phyloP scores from a whole-genome alignment of 345 rosid genomes.

The Eucalyptus shirleyi region DNA sequence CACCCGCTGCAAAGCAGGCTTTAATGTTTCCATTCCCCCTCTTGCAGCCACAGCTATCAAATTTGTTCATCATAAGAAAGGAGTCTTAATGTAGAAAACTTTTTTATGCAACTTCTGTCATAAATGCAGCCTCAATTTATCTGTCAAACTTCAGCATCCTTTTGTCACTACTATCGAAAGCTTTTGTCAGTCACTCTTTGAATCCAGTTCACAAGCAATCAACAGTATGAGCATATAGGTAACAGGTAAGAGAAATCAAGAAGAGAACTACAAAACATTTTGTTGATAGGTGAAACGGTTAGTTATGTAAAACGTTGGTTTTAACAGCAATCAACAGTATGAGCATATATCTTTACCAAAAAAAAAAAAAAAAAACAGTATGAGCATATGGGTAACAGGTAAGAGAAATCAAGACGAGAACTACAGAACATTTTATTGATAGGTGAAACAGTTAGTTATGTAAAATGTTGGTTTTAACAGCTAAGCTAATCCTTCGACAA shows the following conservation, averaged over 20 bases:
- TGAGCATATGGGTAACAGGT: neutral
- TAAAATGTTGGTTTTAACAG: neutral
- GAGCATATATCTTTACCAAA: too few relatives aligned
- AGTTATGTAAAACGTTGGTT: neutral
- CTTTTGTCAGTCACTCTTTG: neutral
- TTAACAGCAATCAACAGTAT: neutral
- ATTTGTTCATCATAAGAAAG: neutral
- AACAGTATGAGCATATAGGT: neutral
- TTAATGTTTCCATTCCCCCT: slow-evolving; percentile 87
- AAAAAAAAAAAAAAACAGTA: too few relatives aligned
- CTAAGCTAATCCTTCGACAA: neutral
- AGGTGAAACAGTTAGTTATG: neutral
- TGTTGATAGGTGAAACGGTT: neutral
- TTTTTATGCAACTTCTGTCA: neutral
- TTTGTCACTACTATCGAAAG: neutral
- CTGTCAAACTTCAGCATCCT: neutral
- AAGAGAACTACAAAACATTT: neutral
- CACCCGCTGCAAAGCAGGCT: slow-evolving; percentile 81
- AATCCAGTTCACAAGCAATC: neutral
- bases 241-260: neutral
- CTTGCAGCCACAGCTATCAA: slow-evolving; percentile 75
- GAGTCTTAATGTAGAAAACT: neutral
- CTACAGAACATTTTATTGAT: neutral
- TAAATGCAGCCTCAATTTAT: neutral
- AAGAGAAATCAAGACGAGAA: neutral